phyloP scores from a whole-genome alignment of 352 stramenopile genomes.

The Globisporangium cederbergense region DNA sequence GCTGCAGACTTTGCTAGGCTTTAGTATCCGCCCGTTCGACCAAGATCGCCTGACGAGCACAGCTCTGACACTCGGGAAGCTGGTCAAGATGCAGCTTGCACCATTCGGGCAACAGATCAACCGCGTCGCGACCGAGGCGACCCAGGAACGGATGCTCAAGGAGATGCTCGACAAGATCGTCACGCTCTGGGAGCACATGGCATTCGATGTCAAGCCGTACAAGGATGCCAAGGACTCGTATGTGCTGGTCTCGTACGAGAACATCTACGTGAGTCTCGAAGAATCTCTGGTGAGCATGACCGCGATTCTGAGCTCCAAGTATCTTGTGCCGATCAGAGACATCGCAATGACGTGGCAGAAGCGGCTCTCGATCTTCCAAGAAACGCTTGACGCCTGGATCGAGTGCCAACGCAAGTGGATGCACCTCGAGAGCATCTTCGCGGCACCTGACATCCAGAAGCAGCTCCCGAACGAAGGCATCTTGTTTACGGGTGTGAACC shows the following conservation, averaged over 20 bases:
- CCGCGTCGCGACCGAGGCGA: conserved; percentile 79
- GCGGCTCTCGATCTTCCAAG: conserved; percentile 70
- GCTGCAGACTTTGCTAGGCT: conserved; percentile 66
- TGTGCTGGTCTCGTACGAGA: conserved; percentile 76
- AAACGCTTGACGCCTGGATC: conserved; percentile 78
- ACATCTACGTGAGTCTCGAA: conserved; percentile 79
- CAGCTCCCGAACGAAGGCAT: conserved; percentile 68
- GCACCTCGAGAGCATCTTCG: conserved; percentile 84
- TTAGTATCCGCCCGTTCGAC: conserved; percentile 53
- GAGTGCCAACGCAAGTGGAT: conserved; percentile 81
- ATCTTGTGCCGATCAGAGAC: conserved; percentile 78
- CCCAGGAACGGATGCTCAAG: conserved; percentile 85
- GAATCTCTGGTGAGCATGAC: conserved; percentile 90
- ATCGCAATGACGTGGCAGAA: conserved; percentile 64
- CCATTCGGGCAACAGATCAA: conserved; percentile 77
- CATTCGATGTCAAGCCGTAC: conserved; percentile 88
- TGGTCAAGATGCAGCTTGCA: conserved; percentile 80
- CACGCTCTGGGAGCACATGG: conserved; percentile 70
- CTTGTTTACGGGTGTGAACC: conserved; percentile 58
- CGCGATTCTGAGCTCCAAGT: conserved; percentile 87
- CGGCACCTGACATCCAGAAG: conserved; percentile 77
- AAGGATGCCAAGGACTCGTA: conserved; percentile 90
- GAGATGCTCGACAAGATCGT: conserved; percentile 89
- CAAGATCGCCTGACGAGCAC: conserved; percentile 1
- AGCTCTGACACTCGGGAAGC: conserved; percentile 67